phyloP scores from a whole-genome alignment of 305 asterid species.

The Solanum aculeatissimum region DNA sequence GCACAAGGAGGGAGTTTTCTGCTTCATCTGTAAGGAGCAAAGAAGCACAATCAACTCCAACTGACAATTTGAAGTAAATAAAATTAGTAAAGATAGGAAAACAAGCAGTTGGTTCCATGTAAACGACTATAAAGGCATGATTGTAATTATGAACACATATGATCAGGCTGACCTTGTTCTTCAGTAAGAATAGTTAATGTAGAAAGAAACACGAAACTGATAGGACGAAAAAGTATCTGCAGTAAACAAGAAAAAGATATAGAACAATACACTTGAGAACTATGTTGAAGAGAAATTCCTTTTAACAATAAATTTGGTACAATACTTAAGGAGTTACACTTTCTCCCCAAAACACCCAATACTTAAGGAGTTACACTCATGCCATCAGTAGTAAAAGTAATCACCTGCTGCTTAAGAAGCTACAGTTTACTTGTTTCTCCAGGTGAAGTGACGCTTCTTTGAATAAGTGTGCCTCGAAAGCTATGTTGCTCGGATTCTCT shows the following conservation, averaged over 20 bases:
- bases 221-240: neutral
- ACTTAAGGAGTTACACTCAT: neutral
- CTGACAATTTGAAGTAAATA: neutral
- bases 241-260: neutral
- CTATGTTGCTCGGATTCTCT: neutral
- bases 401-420: neutral
- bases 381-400: neutral
- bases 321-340: neutral
- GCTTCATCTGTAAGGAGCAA: conserved; percentile 44
- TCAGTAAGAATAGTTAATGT: neutral
- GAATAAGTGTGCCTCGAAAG: neutral
- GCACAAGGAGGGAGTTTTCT: conserved; percentile 46
- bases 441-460: neutral
- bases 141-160: neutral
- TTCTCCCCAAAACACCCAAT: neutral
- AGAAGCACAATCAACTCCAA: neutral
- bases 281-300: neutral
- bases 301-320: neutral
- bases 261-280: neutral
- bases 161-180: neutral
- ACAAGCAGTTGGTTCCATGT: neutral
- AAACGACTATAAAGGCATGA: neutral
- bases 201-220: neutral
- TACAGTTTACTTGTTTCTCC: neutral
- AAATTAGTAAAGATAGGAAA: neutral